Evolutionary conservation across 192 early-diverging fungal species (phyloP).

Genomic region (Piromyces sp.): DNA sequence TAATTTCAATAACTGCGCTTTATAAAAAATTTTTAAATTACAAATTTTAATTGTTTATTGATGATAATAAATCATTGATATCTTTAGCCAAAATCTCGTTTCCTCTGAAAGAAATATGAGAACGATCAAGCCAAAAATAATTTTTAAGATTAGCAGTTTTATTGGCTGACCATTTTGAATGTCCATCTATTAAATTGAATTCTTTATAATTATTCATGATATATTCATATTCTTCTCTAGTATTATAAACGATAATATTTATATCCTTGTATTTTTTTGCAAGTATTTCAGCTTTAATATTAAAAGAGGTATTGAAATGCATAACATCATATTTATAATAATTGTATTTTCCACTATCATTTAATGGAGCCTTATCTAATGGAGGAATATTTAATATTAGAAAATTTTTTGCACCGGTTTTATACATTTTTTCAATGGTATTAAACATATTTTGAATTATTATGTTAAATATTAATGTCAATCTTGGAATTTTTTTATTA

Average conservation of each 20-base stretch:
- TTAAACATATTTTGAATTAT: neutral
- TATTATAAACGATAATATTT: neutral
- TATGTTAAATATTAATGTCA: no score
- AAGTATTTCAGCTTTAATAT: neutral
- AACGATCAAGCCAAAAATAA: neutral
- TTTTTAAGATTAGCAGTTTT: neutral
- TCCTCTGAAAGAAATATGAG: neutral
- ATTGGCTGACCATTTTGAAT: no score
- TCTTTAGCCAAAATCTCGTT: neutral
- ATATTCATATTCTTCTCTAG: neutral
- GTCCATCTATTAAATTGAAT: neutral
- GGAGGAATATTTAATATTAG: neutral
- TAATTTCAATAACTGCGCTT: no score
- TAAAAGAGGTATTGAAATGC: no score
- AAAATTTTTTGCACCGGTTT: neutral
- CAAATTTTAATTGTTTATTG: no score
- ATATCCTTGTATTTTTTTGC: neutral
- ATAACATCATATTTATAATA: no score
- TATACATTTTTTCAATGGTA: neutral
- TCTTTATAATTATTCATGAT: neutral
- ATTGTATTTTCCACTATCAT: no score
- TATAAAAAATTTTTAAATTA: no score
- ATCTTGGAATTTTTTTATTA: no score
- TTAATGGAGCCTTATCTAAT: neutral
- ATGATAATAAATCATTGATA: no score